These are phyloP conservation scores for Corylus avellana DNA, from an alignment of 306 rosid genomes.

Conservation along the genomic window DNA sequence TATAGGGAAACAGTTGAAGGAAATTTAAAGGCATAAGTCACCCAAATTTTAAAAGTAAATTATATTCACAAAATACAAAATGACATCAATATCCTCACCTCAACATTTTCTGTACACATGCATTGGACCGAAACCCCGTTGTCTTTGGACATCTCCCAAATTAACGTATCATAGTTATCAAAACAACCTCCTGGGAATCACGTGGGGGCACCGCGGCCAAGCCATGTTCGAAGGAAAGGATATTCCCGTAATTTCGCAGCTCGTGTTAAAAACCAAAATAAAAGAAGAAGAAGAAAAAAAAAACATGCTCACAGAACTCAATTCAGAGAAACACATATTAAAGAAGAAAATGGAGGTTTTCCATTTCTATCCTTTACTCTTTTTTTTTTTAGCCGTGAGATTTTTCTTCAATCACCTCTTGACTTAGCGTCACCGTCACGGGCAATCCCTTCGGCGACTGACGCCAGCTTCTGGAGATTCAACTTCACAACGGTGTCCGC, in stretches of 20 bases:
- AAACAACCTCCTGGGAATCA: background rate
- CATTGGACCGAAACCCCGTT: slow-evolving; percentile 53
- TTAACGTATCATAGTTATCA: background rate
- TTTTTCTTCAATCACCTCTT: slow-evolving; percentile 18
- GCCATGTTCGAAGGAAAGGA: slow-evolving; percentile 25
- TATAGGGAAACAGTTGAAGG: background rate
- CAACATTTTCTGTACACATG: slow-evolving; percentile 48
- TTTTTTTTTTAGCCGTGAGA: background rate
- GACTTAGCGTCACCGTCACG: slow-evolving; percentile 65
- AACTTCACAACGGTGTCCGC: slow-evolving; percentile 89
- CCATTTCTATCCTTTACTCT: no score
- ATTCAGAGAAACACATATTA: no score
- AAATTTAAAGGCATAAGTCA: background rate
- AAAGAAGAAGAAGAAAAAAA: background rate
- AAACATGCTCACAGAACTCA: background rate
- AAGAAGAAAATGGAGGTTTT: no score
- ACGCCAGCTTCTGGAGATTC: slow-evolving; percentile 93
- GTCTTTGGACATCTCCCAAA: slow-evolving; percentile 16
- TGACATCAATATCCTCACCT: slow-evolving; percentile 36
- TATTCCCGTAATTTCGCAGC: slow-evolving; percentile 17
- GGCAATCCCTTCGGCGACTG: slow-evolving; percentile 68
- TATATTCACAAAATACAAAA: slow-evolving; percentile 36
- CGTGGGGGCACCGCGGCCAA: slow-evolving; percentile 25
- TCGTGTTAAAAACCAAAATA: background rate
- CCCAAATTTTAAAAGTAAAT: slow-evolving; percentile 20